Conservation (phyloP, 2,329 filamentous ascomycete species). For the Colletotrichum sp. region DNA sequence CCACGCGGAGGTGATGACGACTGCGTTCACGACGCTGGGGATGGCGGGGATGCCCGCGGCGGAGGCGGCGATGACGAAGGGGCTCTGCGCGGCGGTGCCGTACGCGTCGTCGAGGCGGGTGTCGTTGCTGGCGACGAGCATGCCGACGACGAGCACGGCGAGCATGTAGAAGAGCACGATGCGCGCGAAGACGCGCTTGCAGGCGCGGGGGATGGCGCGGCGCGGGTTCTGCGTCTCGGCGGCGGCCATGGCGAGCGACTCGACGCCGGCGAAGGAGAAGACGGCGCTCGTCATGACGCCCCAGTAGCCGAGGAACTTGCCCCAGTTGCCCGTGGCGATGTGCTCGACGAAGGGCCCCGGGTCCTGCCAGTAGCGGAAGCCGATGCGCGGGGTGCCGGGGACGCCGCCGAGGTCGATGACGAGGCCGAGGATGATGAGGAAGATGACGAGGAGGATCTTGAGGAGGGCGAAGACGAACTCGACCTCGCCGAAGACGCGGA, state of each 20-base stretch:
- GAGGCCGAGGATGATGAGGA: conserved; percentile 69
- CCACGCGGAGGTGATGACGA: conserved; percentile 57
- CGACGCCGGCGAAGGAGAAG: conserved; percentile 29
- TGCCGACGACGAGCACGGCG: conserved; percentile 55
- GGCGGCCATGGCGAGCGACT: conserved; percentile 26
- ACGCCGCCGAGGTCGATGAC: conserved; percentile 32
- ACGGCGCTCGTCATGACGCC: conserved; percentile 27
- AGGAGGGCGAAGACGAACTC: conserved; percentile 62
- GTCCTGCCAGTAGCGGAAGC: conserved; percentile 23
- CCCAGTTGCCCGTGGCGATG: conserved; percentile 40
- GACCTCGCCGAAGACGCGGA: conserved; percentile 54
- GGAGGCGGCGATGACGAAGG: conserved; percentile 55
- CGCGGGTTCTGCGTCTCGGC: conserved; percentile 46
- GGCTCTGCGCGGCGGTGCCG: conserved; percentile 53
- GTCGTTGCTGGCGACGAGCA: conserved; percentile 59
- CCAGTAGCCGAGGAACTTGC: conserved; percentile 35
- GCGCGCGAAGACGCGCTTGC: conserved; percentile 29
- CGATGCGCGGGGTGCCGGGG: conserved; percentile 26
- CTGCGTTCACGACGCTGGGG: conserved; percentile 59
- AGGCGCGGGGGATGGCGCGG: conserved; percentile 38
- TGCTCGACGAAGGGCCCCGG: conserved; percentile 65
- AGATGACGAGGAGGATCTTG: conserved; percentile 58
- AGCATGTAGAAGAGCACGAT: conserved; percentile 49
- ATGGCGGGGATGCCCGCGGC: conserved; percentile 58
- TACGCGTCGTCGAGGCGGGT: conserved; percentile 52